A percentile compares a stretch with the other conserved stretches of the same genome.
Evolutionary conservation across 2,329 filamentous ascomycete genomes (phyloP).

Genomic region (Pseudopithomyces maydicus): DNA sequence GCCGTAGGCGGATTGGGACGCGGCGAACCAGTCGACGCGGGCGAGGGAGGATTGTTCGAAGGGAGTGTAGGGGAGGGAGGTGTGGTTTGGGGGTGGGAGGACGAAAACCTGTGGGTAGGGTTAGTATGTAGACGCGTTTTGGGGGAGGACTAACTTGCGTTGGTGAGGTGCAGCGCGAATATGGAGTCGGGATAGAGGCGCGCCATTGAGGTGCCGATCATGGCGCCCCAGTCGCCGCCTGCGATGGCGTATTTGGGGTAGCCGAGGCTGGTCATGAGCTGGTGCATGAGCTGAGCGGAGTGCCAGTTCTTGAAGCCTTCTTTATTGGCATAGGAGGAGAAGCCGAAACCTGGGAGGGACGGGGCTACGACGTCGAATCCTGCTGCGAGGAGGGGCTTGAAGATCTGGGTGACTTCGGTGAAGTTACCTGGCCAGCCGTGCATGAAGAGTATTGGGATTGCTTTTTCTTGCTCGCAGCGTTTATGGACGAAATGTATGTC

Average conservation of each 20-base stretch:
- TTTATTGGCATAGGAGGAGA: background rate
- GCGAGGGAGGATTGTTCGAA: background rate
- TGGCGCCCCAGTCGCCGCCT: slow-evolving; percentile 3
- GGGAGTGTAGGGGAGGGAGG: background rate
- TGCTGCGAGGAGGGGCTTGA: background rate
- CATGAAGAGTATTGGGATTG: slow-evolving; percentile 1
- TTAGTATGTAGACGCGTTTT: background rate
- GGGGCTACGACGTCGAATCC: slow-evolving; percentile 4
- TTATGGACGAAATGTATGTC: slow-evolving; percentile 5
- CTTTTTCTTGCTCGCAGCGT: background rate
- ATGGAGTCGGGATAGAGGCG: background rate
- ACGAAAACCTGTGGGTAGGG: background rate
- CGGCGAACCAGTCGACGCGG: background rate
- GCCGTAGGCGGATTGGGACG: background rate
- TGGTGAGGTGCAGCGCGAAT: slow-evolving; percentile 1
- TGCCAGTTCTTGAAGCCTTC: slow-evolving; percentile 3
- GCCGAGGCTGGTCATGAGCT: slow-evolving; percentile 3
- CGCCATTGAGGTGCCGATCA: background rate
- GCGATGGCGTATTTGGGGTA: slow-evolving; percentile 2
- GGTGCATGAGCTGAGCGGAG: background rate
- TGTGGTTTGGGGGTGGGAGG: background rate
- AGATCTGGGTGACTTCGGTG: background rate
- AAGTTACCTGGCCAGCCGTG: slow-evolving; percentile 5
- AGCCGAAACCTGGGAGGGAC: slow-evolving; percentile 8
- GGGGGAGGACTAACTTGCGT: background rate